Percentiles rank a stretch among this genome's conserved stretches.
phyloP scores from a whole-genome alignment of 2,329 filamentous ascomycete genomes.

The Pseudodiploospora longispora region DNA sequence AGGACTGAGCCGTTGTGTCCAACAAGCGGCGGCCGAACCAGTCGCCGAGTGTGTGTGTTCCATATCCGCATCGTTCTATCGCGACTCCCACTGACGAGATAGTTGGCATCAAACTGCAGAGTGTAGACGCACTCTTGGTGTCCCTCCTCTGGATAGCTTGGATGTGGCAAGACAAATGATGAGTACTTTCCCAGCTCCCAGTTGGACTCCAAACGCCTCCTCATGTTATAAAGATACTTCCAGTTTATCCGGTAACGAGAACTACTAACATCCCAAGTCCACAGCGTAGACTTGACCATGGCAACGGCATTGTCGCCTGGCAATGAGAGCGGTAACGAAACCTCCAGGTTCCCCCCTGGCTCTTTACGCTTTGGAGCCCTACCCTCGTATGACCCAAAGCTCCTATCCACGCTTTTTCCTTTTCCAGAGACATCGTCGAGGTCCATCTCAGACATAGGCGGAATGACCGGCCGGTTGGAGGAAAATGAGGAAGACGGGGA shows the following conservation, averaged over 20 bases:
- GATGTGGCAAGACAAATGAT: slow-evolving; percentile 88
- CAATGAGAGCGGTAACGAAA: slow-evolving; percentile 21
- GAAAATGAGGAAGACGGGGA: slow-evolving; percentile 25
- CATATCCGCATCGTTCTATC: slow-evolving; percentile 85
- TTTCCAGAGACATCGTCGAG: slow-evolving; percentile 19
- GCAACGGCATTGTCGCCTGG: slow-evolving; percentile 19
- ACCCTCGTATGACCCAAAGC: slow-evolving; percentile 19
- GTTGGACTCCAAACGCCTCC: slow-evolving; percentile 76
- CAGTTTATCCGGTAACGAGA: slow-evolving; percentile 67
- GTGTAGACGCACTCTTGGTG: slow-evolving; percentile 93
- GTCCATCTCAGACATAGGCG: slow-evolving; percentile 22
- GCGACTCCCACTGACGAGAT: slow-evolving; percentile 86
- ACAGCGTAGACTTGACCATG: slow-evolving; percentile 38
- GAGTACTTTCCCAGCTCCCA: slow-evolving; percentile 77
- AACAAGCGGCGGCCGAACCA: slow-evolving; percentile 63
- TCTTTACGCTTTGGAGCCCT: slow-evolving; percentile 28
- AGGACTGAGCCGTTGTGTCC: slow-evolving; percentile 83
- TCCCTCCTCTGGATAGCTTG: slow-evolving; percentile 68
- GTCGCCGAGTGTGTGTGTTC: slow-evolving; percentile 73
- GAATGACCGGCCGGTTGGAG: slow-evolving; percentile 16
- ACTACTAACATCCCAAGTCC: slow-evolving; percentile 40
- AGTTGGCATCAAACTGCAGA: slow-evolving; percentile 78
- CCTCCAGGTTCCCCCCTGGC: slow-evolving; percentile 23
- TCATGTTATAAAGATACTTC: slow-evolving; percentile 87
- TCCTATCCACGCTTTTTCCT: slow-evolving; percentile 22